phyloP scores from a whole-genome alignment of 179 eudicot genomes.

The Beta corolliflora region DNA sequence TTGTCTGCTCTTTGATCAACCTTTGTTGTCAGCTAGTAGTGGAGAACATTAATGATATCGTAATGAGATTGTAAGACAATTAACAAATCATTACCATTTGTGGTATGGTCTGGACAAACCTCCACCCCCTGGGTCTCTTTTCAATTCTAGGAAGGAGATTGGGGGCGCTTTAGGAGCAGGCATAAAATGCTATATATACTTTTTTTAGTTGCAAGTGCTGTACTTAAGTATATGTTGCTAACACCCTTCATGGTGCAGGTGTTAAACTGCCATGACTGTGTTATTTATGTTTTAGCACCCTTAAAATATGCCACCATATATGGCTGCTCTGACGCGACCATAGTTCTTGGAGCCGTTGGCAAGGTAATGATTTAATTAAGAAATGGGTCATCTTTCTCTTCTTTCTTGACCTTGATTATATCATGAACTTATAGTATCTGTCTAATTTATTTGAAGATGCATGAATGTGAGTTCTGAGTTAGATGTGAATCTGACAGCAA shows the following conservation, averaged over 20 bases:
- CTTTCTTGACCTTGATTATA: neutral
- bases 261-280: slow-evolving; percentile 90
- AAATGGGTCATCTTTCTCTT: neutral
- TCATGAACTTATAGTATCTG: neutral
- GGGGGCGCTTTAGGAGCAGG: too few species aligned
- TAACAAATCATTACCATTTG: too few species aligned
- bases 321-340: slow-evolving; percentile 97
- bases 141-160: too few species aligned
- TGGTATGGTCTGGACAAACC: too few species aligned
- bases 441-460: neutral
- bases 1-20: too few species aligned
- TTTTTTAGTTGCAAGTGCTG: neutral
- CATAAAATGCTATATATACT: neutral
- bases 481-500: slow-evolving; percentile 21
- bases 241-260: slow-evolving; percentile 48
- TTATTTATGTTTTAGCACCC: slow-evolving; percentile 89
- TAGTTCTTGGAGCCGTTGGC: slow-evolving; percentile 97
- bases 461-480: slow-evolving; percentile 16
- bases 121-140: too few species aligned
- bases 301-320: slow-evolving; percentile 83
- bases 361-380: slow-evolving; percentile 54
- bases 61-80: too few species aligned
- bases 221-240: neutral
- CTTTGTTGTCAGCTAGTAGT: too few species aligned
- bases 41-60: too few species aligned